A percentile compares a stretch with the other conserved stretches of the same genome.
These are phyloP conservation scores for Avena insularis DNA, from an alignment of 176 grass and related monocot genomes.

Conservation along the genomic window DNA sequence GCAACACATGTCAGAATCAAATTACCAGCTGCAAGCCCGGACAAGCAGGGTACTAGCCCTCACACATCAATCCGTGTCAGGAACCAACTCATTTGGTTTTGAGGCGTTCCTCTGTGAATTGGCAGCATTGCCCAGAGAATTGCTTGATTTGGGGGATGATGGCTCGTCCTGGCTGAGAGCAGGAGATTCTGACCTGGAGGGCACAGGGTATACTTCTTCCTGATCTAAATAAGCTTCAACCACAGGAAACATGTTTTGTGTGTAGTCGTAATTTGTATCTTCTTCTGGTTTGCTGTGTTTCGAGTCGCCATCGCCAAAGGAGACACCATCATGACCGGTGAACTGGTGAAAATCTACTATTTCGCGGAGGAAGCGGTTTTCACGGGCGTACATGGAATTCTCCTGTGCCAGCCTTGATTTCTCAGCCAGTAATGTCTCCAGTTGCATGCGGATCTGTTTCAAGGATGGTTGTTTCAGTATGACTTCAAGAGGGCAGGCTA, in stretches of 20 bases:
- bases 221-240: constrained; percentile 44
- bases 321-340: constrained; percentile 40
- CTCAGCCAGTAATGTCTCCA: constrained; percentile 65
- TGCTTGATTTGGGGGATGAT: constrained; percentile 31
- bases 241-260: constrained; percentile 22
- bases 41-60: not conserved
- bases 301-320: constrained; percentile 33
- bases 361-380: constrained; percentile 69
- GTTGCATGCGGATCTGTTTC: constrained; percentile 64
- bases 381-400: constrained; percentile 61
- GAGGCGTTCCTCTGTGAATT: not conserved
- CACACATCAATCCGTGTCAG: constrained; percentile 27
- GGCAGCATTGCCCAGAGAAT: not conserved
- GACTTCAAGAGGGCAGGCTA: not conserved
- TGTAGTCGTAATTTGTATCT: not conserved
- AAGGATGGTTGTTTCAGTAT: not conserved
- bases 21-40: not conserved
- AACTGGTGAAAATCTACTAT: constrained; percentile 75
- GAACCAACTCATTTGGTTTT: constrained; percentile 17
- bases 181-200: constrained; percentile 38
- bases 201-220: constrained; percentile 41
- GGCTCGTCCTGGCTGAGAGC: not conserved
- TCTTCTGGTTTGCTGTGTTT: constrained; percentile 45
- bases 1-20: constrained; percentile 40
- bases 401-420: constrained; percentile 73